These are phyloP conservation scores for Rosellinia necatrix DNA, from an alignment of 2,329 filamentous ascomycete species.

Conservation along the genomic window DNA sequence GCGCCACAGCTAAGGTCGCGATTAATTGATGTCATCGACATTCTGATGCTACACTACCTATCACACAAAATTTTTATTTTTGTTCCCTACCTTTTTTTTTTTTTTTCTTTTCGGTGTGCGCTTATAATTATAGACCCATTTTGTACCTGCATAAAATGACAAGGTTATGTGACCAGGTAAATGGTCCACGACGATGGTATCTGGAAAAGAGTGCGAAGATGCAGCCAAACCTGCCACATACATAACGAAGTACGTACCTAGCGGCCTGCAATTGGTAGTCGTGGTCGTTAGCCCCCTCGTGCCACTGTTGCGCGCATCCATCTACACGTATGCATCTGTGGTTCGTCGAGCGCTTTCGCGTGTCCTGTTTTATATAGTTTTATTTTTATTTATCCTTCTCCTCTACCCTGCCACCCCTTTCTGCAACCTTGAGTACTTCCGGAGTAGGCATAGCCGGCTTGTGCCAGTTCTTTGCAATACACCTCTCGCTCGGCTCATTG, in stretches of 20 bases:
- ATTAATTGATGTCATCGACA: slow-evolving; percentile 26
- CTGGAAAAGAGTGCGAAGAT: slow-evolving; percentile 8
- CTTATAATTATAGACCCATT: slow-evolving; percentile 14
- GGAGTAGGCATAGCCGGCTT: slow-evolving; percentile 18
- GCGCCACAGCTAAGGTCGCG: slow-evolving; percentile 3
- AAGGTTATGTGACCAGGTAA: not conserved
- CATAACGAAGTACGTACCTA: slow-evolving; percentile 17
- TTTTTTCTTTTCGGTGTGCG: slow-evolving; percentile 1
- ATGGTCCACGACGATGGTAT: no score
- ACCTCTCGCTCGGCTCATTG: slow-evolving; percentile 8
- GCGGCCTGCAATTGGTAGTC: slow-evolving; percentile 18
- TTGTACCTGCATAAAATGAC: slow-evolving; percentile 14
- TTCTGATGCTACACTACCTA: no score
- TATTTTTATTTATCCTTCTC: not conserved
- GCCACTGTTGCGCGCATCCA: slow-evolving; percentile 27
- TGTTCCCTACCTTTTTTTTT: no score
- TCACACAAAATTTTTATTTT: no score
- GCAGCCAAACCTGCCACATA: slow-evolving; percentile 12
- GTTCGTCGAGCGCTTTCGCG: slow-evolving; percentile 24
- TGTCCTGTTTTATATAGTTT: slow-evolving; percentile 12
- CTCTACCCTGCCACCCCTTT: slow-evolving; percentile 15
- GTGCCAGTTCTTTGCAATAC: not conserved
- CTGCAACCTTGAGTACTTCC: slow-evolving; percentile 25
- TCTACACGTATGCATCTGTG: slow-evolving; percentile 28
- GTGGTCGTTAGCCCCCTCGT: slow-evolving; percentile 25